Evolutionary conservation across 2,329 filamentous ascomycete genomes (phyloP), one percentile per base, ranked within the genome.

Genomic region (Pseudophaeomoniella oleicola): DNA sequence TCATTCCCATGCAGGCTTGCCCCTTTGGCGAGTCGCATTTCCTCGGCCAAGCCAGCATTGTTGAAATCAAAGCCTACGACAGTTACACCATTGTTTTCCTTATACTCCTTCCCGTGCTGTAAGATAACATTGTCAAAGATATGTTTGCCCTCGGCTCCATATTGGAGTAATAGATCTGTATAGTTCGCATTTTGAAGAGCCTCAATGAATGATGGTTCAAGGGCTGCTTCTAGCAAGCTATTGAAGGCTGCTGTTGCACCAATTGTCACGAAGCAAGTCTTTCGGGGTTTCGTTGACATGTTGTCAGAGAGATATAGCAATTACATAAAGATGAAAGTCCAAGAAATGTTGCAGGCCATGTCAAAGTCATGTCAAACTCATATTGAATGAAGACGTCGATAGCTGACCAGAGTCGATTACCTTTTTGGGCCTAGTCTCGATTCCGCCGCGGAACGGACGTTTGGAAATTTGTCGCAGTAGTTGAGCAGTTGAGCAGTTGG

Each of bases 181-280:
- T 82, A 94, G 32, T 69, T 67, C 9, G 69, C 56, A 2, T 60
- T 50, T 9, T 55, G 51, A 10, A 96, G 68, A 4, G 68, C 64
- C 4, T 62, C 46, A 42, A 92, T 65, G 51, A 90, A 87, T 0
- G 56, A 47, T 0, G 69, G 59, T 13, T 67, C 60, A 4, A 92
- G 62, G 9, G 79, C 71, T 19, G 78, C 72, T 31, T 68, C 59
- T 38, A 94, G 70, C 2, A 98, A 71, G 4, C 67, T 58, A 36
- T 70, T 66, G 58, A 98, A 98, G 14, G 80, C 73, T 12, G 87
- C 86, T 0, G 88, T 98, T 4, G 90, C 88, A 39, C 90, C 90
- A 18, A 94, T 81, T 0, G 90, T 96, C 38, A 94, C 79, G 46
- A 98, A 82, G 54, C 83, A 90, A 37, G 59, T 33, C 44, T 64